Conservation (phyloP, 345 rosid genomes). For the Populus pruinosa region DNA sequence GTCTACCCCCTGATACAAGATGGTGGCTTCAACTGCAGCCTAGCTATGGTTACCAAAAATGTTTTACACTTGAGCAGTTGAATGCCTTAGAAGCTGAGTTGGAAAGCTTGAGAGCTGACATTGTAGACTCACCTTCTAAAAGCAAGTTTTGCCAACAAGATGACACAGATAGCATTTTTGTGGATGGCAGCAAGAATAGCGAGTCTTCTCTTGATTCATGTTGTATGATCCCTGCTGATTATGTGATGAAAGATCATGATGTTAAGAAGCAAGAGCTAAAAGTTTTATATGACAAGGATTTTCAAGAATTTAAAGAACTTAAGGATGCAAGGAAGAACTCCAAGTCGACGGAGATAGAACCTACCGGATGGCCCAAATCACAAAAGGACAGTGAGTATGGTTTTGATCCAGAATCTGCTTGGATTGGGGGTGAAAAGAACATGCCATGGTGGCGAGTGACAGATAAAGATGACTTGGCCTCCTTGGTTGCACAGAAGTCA, state of each 20-base stretch:
- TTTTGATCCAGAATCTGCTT: constrained; percentile 56
- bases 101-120: constrained; percentile 32
- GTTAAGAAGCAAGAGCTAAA: constrained; percentile 19
- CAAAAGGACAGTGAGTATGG: constrained; percentile 31
- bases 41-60: constrained; percentile 53
- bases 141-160: constrained; percentile 5
- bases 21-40: constrained; percentile 79
- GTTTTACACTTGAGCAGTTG: constrained; percentile 43
- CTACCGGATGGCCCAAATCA: constrained; percentile 28
- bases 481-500: constrained; percentile 81
- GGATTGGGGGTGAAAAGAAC: constrained; percentile 53
- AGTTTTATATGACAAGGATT: constrained; percentile 21
- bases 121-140: constrained; percentile 24
- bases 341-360: constrained; percentile 36
- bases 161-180: background rate
- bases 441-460: constrained; percentile 89
- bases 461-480: constrained; percentile 76
- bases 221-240: constrained; percentile 2
- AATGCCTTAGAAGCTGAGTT: constrained; percentile 47
- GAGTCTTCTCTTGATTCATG: constrained; percentile 8
- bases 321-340: constrained; percentile 37
- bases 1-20: constrained; percentile 48
- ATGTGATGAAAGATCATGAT: constrained; percentile 17
- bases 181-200: constrained; percentile 6
- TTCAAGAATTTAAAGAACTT: constrained; percentile 40